A percentile compares a stretch with the other conserved stretches of the same genome.
phyloP scores from a whole-genome alignment of 176 grass and related monocot species.

The Dactylis glomerata region DNA sequence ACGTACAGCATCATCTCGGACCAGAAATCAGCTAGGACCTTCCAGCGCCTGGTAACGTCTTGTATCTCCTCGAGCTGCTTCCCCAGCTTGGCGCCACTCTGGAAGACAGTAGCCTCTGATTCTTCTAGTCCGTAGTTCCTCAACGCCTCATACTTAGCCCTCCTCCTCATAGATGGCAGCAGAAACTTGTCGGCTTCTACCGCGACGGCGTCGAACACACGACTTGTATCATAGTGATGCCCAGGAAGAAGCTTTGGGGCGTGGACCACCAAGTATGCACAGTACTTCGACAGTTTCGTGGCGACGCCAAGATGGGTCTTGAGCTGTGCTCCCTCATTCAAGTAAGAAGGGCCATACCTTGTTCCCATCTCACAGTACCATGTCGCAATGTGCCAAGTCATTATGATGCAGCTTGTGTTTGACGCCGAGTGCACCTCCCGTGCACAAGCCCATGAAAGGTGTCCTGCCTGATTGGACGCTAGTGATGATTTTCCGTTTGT shows the following conservation, averaged over 20 bases:
- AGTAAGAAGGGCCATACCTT: not conserved
- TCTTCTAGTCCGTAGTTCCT: not conserved
- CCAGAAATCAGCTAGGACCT: not conserved
- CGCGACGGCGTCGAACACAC: not conserved
- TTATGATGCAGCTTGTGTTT: not conserved
- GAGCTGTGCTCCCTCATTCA: not conserved
- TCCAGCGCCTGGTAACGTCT: not conserved
- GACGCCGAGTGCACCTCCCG: not conserved
- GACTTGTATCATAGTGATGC: not conserved
- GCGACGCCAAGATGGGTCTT: not conserved
- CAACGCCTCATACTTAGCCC: not conserved
- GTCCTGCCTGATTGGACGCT: not conserved
- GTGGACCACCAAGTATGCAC: not conserved
- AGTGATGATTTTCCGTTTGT: not conserved
- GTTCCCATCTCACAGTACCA: not conserved
- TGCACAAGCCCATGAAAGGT: not conserved
- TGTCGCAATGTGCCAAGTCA: conserved; percentile 6
- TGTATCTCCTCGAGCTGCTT: not conserved
- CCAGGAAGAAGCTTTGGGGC: not conserved
- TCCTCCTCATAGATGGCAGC: not conserved
- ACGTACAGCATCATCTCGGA: not conserved
- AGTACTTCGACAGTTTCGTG: not conserved
- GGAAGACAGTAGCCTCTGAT: not conserved
- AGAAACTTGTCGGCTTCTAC: not conserved
- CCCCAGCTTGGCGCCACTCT: not conserved